Evolutionary conservation across 192 early-diverging fungal genomes (phyloP), one percentile per base, ranked within the genome.

Genomic region (Funneliformis geosporum): DNA sequence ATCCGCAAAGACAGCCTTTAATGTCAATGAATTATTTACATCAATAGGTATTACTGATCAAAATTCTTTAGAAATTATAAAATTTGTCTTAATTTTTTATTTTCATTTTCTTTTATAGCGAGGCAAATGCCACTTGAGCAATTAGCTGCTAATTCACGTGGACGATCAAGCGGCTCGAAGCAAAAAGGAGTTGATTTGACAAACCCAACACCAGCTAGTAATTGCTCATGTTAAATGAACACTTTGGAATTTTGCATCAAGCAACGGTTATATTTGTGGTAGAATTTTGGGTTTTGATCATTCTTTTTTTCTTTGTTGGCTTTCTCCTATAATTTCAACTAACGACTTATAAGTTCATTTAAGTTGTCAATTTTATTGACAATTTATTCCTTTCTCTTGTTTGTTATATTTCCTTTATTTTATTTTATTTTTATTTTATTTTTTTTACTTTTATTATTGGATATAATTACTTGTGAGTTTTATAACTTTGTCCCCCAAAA

Each of bases 121-220:
- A 89, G 87, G 86, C 92, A 88, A 80, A 90, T 93, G 80, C 93
- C 93, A 44, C 84, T 90, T 70, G 90, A 89, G 76, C 88, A 88
- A 79, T 83, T 91, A 23, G 86, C 82, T 40, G 85, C 86, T 71
- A 89, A 86, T 73, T 83, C 89, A 66, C 89, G 89, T 80, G 82
- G 79, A 75, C 83, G 85, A 81, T 80, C 80, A 68, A 60, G 78
- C 33, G 85, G 84, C 76, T 80, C 85, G 72, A 85, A 88, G 75
- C 70, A 75, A 16, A 81, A 85, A 78, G 67, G 77, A 64, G 86
- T 90, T 38, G 89, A 90, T 71, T 79, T 90, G 69, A 85, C 81
- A 44, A 70, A 60, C 33, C 67, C 83, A 23, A 43, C 76, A 44
- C 64, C 25, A 55, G 14, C 65, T 78, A 75, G 16, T 50, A 60